Evolutionary conservation across 1,139 yeast genomes (phyloP), one percentile per base, ranked within the genome.

Genomic region (Kodamaea fungicola): DNA sequence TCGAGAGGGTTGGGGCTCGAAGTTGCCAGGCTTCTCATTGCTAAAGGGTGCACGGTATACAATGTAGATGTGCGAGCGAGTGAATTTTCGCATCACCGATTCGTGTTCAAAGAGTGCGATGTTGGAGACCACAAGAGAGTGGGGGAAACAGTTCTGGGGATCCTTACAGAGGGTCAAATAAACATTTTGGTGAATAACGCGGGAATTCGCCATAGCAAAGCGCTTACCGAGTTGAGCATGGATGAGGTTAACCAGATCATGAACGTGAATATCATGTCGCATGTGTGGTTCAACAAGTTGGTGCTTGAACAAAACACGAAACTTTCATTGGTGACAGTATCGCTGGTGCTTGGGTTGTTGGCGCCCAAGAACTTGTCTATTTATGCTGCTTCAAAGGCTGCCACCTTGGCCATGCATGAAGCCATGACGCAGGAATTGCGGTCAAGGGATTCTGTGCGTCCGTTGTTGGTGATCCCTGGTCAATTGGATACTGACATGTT

Each of bases 141-240:
- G 2, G 45, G 45, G 3, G 3, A 9, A 1, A 43, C 46, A 1
- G 25, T 67, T 3, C 46, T 51, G 2, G 42, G 42, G 1, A 56
- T 80, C 29, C 57, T 59, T 16, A 25, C 39, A 1, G 39, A 48
- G n/a, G 49, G 57, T 8, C 61, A 63, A 2, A 45, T 84, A 2
- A 71, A 80, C 24, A 62, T 84, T 0, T 56, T 86, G 30, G 63
- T 89, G 21, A 83, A 84, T 52, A 87, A 86, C 55, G 96, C 95
- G 1, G 96, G 92, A 0, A 61, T 80, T 8, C 67, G 90, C 35
- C 79, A 78, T 33, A 58, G 59, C 40, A 66, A 69, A 30, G 49
- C 71, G 1, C 46, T 83, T 2, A 43, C 69, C 8, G 64, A 69
- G 5, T 41, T 75, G 34, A 39, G 59, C 0, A 57, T 50, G 2